These are phyloP conservation scores for Phylloporus sp. DNA, from an alignment of 768 basidiomycete species.

Conservation along the genomic window DNA sequence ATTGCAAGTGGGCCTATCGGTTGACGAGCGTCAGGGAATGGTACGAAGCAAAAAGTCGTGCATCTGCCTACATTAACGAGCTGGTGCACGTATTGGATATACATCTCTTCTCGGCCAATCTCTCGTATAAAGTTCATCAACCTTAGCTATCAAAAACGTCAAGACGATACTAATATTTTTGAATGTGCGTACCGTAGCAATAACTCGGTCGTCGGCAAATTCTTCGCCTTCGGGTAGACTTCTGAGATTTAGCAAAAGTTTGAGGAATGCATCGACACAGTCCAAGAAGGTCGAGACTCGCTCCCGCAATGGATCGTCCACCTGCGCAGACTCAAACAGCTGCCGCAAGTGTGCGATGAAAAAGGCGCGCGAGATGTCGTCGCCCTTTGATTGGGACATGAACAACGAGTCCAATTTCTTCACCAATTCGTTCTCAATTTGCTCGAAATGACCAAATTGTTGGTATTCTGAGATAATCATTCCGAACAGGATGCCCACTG, in stretches of 20 bases:
- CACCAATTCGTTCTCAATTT: slow-evolving; percentile 89
- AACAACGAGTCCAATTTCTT: slow-evolving; percentile 87
- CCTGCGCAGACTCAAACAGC: slow-evolving; percentile 80
- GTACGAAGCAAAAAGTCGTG: neutral
- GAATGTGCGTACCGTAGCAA: slow-evolving; percentile 62
- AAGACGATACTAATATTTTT: slow-evolving; percentile 2
- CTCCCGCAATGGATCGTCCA: slow-evolving; percentile 73
- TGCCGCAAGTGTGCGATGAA: slow-evolving; percentile 88
- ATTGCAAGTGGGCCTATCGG: slow-evolving; percentile 74
- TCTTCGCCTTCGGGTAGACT: slow-evolving; percentile 91
- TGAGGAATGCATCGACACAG: slow-evolving; percentile 89
- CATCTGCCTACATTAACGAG: slow-evolving; percentile 69
- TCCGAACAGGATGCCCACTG: slow-evolving; percentile 87
- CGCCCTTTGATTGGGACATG: slow-evolving; percentile 88
- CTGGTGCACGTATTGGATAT: slow-evolving; percentile 94
- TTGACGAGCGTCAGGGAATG: slow-evolving; percentile 12
- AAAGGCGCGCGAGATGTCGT: slow-evolving; percentile 87
- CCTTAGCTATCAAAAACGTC: slow-evolving; percentile 49
- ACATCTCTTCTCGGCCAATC: slow-evolving; percentile 89
- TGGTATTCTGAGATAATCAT: slow-evolving; percentile 95
- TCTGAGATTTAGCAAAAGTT: slow-evolving; percentile 80
- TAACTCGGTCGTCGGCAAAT: slow-evolving; percentile 90
- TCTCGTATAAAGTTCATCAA: slow-evolving; percentile 92
- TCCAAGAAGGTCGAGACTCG: slow-evolving; percentile 80
- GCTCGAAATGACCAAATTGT: slow-evolving; percentile 76